Conservation (phyloP, 2,329 filamentous ascomycete genomes). For the Fusarium sambucinum region DNA sequence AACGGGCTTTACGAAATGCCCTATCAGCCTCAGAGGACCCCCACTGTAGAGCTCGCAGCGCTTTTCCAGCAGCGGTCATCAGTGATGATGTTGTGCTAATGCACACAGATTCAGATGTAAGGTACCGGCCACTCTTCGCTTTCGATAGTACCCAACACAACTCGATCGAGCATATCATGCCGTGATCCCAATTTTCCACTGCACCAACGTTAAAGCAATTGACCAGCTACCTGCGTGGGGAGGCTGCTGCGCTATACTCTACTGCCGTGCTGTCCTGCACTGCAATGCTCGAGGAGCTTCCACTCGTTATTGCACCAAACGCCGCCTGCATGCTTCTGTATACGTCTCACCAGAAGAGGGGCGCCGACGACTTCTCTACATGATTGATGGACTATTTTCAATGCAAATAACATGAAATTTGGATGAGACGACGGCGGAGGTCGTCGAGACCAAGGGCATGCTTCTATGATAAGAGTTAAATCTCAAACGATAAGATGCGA, state of each 20-base stretch:
- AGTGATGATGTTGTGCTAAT: slow-evolving; percentile 31
- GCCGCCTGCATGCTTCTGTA: slow-evolving; percentile 37
- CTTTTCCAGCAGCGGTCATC: slow-evolving; percentile 17
- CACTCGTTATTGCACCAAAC: slow-evolving; percentile 37
- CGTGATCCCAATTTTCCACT: slow-evolving; percentile 30
- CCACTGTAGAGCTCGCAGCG: slow-evolving; percentile 21
- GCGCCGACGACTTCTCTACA: slow-evolving; percentile 20
- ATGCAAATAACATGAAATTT: slow-evolving; percentile 37
- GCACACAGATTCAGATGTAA: slow-evolving; percentile 42
- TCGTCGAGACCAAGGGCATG: slow-evolving; percentile 24
- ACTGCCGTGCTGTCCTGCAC: slow-evolving; percentile 36
- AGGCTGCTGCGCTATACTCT: slow-evolving; percentile 36
- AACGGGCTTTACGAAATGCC: slow-evolving; percentile 1
- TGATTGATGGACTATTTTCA: slow-evolving; percentile 38
- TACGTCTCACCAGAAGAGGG: slow-evolving; percentile 44
- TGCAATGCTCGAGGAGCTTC: slow-evolving; percentile 32
- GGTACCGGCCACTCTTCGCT: slow-evolving; percentile 41
- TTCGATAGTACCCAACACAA: slow-evolving; percentile 20
- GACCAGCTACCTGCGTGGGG: slow-evolving; percentile 5
- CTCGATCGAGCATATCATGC: slow-evolving; percentile 40
- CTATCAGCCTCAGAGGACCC: slow-evolving; percentile 9
- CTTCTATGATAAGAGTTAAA: slow-evolving; percentile 25
- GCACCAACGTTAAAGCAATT: slow-evolving; percentile 36
- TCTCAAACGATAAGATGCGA: slow-evolving; percentile 23
- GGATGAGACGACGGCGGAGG: slow-evolving; percentile 35